These are phyloP conservation scores for Fusarium drepaniforme DNA, from an alignment of 2,329 filamentous ascomycete species.

Conservation along the genomic window DNA sequence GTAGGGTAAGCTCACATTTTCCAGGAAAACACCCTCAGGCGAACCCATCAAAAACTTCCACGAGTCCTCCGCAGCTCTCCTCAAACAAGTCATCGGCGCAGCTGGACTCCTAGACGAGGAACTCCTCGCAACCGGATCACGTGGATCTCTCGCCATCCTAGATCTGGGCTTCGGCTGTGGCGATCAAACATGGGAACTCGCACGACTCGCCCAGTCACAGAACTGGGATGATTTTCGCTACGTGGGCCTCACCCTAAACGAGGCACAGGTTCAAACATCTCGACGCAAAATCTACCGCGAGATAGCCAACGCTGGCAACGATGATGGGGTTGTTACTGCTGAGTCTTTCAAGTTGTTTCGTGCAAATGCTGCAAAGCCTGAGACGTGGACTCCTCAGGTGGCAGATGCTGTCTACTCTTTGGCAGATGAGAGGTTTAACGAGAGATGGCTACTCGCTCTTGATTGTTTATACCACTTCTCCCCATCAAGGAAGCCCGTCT, in stretches of 20 bases:
- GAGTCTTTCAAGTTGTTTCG: slow-evolving; percentile 56
- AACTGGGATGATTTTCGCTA: slow-evolving; percentile 55
- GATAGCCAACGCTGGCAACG: slow-evolving; percentile 9
- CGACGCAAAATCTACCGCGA: slow-evolving; percentile 47
- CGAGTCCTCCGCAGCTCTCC: slow-evolving; percentile 61
- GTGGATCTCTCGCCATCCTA: slow-evolving; percentile 52
- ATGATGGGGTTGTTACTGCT: neutral
- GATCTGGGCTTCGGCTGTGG: slow-evolving; percentile 72
- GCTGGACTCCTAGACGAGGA: slow-evolving; percentile 53
- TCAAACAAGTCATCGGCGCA: slow-evolving; percentile 59
- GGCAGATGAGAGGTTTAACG: slow-evolving; percentile 35
- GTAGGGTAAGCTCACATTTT: neutral
- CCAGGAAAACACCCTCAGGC: slow-evolving; percentile 48
- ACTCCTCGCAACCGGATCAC: slow-evolving; percentile 7
- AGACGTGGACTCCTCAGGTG: slow-evolving; percentile 52
- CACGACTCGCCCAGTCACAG: slow-evolving; percentile 39
- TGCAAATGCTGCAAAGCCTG: slow-evolving; percentile 62
- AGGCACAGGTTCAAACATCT: slow-evolving; percentile 56
- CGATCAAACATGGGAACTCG: slow-evolving; percentile 65
- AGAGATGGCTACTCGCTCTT: slow-evolving; percentile 66
- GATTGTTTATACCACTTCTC: slow-evolving; percentile 70
- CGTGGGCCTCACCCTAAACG: slow-evolving; percentile 65
- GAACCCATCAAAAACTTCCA: slow-evolving; percentile 53
- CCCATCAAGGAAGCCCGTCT: slow-evolving; percentile 61
- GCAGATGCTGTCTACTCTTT: slow-evolving; percentile 43